Base-by-base conservation (phyloP, 495 filamentous ascomycete species). In the Chaetomium tenue region DNA sequence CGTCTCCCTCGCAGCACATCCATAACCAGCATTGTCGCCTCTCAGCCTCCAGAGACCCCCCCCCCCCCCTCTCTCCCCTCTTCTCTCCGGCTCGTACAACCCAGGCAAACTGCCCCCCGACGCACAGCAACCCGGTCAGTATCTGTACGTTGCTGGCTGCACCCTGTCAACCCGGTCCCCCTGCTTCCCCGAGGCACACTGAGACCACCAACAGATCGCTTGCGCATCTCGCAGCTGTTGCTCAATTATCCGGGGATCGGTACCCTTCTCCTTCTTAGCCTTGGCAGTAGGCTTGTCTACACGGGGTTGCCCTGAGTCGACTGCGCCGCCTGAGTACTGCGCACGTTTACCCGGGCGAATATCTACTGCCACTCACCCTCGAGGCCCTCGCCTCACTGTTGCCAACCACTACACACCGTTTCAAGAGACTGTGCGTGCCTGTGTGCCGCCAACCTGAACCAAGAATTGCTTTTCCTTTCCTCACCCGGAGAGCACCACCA, bases 201-300 rank as follows among this genome's bases (percentile, higher is more conserved):
- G 61, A 64, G 61, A 69, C 68, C n/a, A 66, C 64, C 70, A 70
- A 70, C 70, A 66, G 68, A 68, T 70, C 65, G 63, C 48, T 64
- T 54, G 61, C 64, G 63, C 66, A 66, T 64, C 67, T 74, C 63
- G 64, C 71, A 62, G 66, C 68, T 63, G 60, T 65, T 68, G 62
- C 64, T 69, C 66, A 76, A 76, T 76, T 76, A 76, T 70, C 74
- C 74, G 74, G 74, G 64, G 16, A 64, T 70, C 65, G 72, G 68
- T 68, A 65, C 65, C 59, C 60, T 66, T 58, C 65, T 62, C 48
- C 63, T 70, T 56, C 64, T 70, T 42, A 68, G 69, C 42, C 68
- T 70, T 69, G 68, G 64, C 63, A 58, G 60, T 65, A 70, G 66
- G 67, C 66, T 63, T 58, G 64, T 69, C 65, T 63, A 18, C 13